phyloP scores from a whole-genome alignment of 768 basidiomycete species.

The Pisolithus microcarpus region DNA sequence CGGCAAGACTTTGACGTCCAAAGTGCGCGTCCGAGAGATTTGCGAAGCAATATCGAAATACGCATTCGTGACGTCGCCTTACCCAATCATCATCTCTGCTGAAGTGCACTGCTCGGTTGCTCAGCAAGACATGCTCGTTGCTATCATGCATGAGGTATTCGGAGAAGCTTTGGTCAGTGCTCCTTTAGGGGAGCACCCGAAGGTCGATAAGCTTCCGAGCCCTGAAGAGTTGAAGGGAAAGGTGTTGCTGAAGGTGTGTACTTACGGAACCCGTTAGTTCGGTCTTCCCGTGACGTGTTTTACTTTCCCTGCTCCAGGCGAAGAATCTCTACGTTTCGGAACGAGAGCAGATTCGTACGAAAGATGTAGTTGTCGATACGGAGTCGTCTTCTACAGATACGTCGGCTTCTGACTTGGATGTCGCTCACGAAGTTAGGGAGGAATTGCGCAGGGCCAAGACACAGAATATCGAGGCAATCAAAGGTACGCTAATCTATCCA shows the following conservation, averaged over 20 bases:
- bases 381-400: constrained; percentile 39
- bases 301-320: constrained; percentile 43
- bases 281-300: background rate
- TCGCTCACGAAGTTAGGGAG: constrained; percentile 18
- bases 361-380: constrained; percentile 28
- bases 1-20: constrained; percentile 81
- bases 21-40: constrained; percentile 72
- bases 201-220: constrained; percentile 62
- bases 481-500: constrained; percentile 18
- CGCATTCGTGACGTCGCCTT: constrained; percentile 84
- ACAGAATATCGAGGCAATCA: constrained; percentile 30
- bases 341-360: constrained; percentile 27
- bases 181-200: constrained; percentile 41
- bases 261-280: background rate
- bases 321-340: constrained; percentile 65
- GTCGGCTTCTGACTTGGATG: constrained; percentile 29
- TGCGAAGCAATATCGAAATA: constrained; percentile 83
- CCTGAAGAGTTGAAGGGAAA: constrained; percentile 74
- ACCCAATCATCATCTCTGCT: constrained; percentile 88
- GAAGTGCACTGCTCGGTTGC: constrained; percentile 79
- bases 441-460: constrained; percentile 21
- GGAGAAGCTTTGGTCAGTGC: constrained; percentile 45
- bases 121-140: constrained; percentile 75
- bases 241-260: constrained; percentile 73
- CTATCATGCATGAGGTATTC: constrained; percentile 63